phyloP scores from a whole-genome alignment of 768 basidiomycete genomes.

The Macrocybe gigantea region DNA sequence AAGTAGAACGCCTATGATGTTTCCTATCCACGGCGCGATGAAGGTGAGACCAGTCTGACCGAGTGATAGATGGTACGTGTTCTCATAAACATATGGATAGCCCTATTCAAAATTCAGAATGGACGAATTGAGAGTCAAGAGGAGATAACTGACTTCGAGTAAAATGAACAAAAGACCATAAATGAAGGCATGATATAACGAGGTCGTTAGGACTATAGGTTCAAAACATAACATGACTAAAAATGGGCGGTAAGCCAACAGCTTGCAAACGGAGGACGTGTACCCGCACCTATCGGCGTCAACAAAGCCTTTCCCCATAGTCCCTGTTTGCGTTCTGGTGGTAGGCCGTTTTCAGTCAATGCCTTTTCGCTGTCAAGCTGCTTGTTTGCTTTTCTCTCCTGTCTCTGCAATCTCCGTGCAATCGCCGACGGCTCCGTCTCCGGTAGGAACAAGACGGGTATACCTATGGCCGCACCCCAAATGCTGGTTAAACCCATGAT shows the following conservation, averaged over 20 bases:
- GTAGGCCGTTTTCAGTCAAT: background rate
- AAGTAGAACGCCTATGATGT: constrained; percentile 3
- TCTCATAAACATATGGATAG: constrained; percentile 8
- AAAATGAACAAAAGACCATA: constrained; percentile 7
- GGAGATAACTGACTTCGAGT: background rate
- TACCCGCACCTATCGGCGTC: background rate
- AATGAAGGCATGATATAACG: constrained; percentile 5
- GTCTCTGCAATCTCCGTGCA: background rate
- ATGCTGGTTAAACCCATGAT: constrained; percentile 6
- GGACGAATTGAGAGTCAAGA: too few relatives aligned
- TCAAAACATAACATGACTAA: constrained; percentile 2
- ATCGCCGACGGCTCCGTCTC: constrained; percentile 2
- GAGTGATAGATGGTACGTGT: constrained; percentile 7
- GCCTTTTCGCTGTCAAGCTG: background rate
- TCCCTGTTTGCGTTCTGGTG: background rate
- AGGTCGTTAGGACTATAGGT: constrained; percentile 5
- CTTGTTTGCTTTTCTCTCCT: background rate
- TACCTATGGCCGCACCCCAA: background rate
- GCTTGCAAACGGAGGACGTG: background rate
- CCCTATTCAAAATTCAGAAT: background rate
- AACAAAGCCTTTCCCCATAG: constrained; percentile 1
- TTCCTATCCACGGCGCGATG: constrained; percentile 9
- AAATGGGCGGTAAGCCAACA: background rate
- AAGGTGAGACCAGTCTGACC: constrained; percentile 7
- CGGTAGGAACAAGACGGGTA: background rate